phyloP scores from a whole-genome alignment of 768 basidiomycete genomes.

The Suillus subaureus region DNA sequence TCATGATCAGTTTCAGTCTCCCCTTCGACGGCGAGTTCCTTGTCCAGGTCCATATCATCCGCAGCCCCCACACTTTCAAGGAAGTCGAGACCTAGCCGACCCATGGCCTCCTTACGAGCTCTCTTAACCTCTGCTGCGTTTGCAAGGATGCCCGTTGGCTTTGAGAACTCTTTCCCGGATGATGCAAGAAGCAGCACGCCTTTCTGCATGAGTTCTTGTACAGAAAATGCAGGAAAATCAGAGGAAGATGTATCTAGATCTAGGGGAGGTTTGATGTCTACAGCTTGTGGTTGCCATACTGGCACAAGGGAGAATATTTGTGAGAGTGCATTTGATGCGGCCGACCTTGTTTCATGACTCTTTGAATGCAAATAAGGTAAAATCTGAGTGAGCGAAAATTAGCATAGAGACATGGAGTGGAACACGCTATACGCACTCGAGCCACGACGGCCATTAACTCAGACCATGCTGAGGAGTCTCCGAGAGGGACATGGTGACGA shows the following conservation, averaged over 20 bases:
- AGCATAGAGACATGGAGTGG: background rate
- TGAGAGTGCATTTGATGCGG: conserved; percentile 86
- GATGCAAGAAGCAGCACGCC: conserved; percentile 84
- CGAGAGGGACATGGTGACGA: conserved; percentile 57
- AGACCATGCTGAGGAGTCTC: conserved; percentile 81
- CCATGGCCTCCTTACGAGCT: conserved; percentile 88
- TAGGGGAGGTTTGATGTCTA: conserved; percentile 24
- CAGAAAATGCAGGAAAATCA: conserved; percentile 75
- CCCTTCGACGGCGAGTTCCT: conserved; percentile 68
- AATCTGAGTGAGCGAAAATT: conserved; percentile 51
- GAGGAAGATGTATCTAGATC: conserved; percentile 40
- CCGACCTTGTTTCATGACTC: conserved; percentile 88
- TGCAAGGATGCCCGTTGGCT: conserved; percentile 70
- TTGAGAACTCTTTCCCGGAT: conserved; percentile 90
- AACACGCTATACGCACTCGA: conserved; percentile 53
- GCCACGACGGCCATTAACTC: conserved; percentile 90
- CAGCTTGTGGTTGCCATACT: conserved; percentile 57
- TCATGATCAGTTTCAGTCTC: conserved; percentile 51
- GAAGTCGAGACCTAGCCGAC: conserved; percentile 84
- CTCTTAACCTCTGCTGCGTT: conserved; percentile 81
- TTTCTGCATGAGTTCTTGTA: conserved; percentile 74
- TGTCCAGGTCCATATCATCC: conserved; percentile 87
- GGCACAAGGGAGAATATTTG: conserved; percentile 87
- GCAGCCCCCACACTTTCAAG: conserved; percentile 67
- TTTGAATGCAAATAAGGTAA: conserved; percentile 90